A percentile compares a stretch with the other conserved stretches of the same genome.
Conservation (phyloP, 2,329 filamentous ascomycete genomes). For the Tricladium varicosporioides region DNA sequence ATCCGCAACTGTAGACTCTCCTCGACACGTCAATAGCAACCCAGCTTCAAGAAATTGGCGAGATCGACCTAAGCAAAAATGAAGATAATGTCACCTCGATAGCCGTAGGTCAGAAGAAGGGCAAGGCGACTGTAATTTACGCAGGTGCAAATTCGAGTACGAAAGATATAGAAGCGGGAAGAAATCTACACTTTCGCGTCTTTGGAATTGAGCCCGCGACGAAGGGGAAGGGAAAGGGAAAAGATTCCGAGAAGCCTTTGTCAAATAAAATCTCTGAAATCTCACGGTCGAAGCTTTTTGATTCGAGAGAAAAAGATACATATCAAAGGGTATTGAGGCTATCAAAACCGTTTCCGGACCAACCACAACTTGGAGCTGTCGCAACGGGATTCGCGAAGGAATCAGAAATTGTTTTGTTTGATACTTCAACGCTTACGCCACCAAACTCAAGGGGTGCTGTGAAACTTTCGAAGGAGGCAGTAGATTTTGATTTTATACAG, state of each 20-base stretch:
- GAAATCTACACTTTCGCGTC: slow-evolving; percentile 80
- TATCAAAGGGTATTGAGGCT: slow-evolving; percentile 61
- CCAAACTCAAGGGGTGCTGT: slow-evolving; percentile 49
- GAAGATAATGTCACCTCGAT: slow-evolving; percentile 90
- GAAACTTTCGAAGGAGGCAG: slow-evolving; percentile 55
- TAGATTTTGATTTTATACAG: slow-evolving; percentile 69
- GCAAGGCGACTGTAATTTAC: slow-evolving; percentile 56
- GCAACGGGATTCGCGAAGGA: slow-evolving; percentile 75
- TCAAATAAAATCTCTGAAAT: slow-evolving; percentile 48
- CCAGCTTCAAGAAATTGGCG: slow-evolving; percentile 59
- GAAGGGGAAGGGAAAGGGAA: slow-evolving; percentile 34
- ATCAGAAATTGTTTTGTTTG: slow-evolving; percentile 78
- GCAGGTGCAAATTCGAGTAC: slow-evolving; percentile 84
- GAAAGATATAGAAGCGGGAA: slow-evolving; percentile 68
- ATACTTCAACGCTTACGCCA: slow-evolving; percentile 53
- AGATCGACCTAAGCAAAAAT: slow-evolving; percentile 75
- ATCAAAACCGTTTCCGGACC: slow-evolving; percentile 47
- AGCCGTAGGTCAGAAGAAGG: slow-evolving; percentile 62
- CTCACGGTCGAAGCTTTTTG: slow-evolving; percentile 52
- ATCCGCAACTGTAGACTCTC: slow-evolving; percentile 29
- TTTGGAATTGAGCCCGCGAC: slow-evolving; percentile 54
- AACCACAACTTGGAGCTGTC: slow-evolving; percentile 69
- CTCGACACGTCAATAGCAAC: slow-evolving; percentile 31
- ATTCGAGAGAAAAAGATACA: slow-evolving; percentile 45
- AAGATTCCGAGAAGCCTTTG: slow-evolving; percentile 27